A percentile compares a stretch with the other conserved stretches of the same genome.
phyloP scores from a whole-genome alignment of 163 green algal genomes.

The Prototheca wickerhamii region DNA sequence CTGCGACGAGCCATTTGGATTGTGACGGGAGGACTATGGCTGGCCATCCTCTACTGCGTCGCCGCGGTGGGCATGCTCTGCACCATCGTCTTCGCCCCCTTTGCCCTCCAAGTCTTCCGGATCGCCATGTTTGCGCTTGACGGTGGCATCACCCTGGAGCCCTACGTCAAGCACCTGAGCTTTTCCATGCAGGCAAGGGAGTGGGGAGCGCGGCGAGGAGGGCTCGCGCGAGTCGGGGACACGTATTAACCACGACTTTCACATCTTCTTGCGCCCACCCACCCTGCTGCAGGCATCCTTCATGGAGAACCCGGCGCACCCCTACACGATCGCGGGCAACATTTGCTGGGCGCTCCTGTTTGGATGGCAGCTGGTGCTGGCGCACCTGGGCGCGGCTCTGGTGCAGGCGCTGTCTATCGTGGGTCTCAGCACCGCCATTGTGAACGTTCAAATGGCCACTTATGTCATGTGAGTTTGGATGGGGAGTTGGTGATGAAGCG shows the following conservation, averaged over 20 bases:
- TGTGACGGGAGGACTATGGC: constrained; percentile 13
- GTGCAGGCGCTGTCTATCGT: constrained; percentile 29
- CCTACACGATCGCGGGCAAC: constrained; percentile 26
- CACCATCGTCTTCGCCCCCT: constrained; percentile 29
- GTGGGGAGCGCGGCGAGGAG: background rate
- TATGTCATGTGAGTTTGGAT: constrained; percentile 28
- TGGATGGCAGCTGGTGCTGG: constrained; percentile 26
- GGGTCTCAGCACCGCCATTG: constrained; percentile 20
- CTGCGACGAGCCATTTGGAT: constrained; percentile 26
- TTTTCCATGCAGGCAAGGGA: background rate
- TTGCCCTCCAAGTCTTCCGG: constrained; percentile 17
- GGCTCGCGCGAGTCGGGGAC: background rate
- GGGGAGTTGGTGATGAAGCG: background rate
- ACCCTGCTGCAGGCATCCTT: background rate
- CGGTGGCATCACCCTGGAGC: constrained; percentile 24
- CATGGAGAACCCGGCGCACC: constrained; percentile 26
- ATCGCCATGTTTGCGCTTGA: constrained; percentile 18
- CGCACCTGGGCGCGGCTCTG: constrained; percentile 15
- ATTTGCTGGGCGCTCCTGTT: constrained; percentile 24
- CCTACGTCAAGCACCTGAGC: constrained; percentile 4
- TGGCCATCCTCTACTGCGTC: constrained; percentile 15
- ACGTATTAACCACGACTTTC: background rate
- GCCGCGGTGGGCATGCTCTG: constrained; percentile 16
- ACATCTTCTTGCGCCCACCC: background rate
- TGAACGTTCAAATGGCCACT: constrained; percentile 17